A percentile compares a stretch with the other conserved stretches of the same genome.
phyloP scores from a whole-genome alignment of 352 stramenopile species.

The Phytophthora quininea region DNA sequence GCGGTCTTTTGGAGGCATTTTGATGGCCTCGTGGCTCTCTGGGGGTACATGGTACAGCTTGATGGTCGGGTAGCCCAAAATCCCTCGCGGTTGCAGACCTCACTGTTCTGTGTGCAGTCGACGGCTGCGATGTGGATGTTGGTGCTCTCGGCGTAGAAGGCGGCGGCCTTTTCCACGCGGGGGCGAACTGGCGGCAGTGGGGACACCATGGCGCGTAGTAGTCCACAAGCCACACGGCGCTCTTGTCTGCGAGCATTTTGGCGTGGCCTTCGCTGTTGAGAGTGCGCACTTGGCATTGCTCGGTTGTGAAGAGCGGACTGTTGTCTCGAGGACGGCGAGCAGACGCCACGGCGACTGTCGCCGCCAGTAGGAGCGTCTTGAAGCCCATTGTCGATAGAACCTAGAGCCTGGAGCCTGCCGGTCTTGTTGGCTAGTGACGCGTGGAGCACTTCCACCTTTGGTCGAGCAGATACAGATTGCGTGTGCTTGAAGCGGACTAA shows the following conservation, averaged over 20 bases:
- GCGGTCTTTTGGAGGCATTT: constrained; percentile 42
- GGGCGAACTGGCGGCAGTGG: constrained; percentile 78
- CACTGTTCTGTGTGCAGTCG: constrained; percentile 72
- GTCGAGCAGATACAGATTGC: background rate
- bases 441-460: constrained; percentile 19
- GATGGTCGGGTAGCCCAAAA: constrained; percentile 69
- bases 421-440: constrained; percentile 9
- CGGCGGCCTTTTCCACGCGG: constrained; percentile 70
- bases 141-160: constrained; percentile 64
- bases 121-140: constrained; percentile 68
- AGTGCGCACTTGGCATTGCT: constrained; percentile 52
- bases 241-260: constrained; percentile 44
- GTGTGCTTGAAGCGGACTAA: constrained; percentile 11
- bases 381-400: constrained; percentile 10
- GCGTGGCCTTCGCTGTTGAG: constrained; percentile 44
- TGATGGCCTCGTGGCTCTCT: constrained; percentile 31
- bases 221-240: constrained; percentile 74
- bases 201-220: constrained; percentile 87
- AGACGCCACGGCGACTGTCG: constrained; percentile 4
- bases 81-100: constrained; percentile 63
- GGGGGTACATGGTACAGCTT: constrained; percentile 73
- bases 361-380: constrained; percentile 23
- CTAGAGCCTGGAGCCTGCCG: background rate
- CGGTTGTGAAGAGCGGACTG: constrained; percentile 65
- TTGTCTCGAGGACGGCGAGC: constrained; percentile 35